A percentile compares a stretch with the other conserved stretches of the same genome.
phyloP scores from a whole-genome alignment of 495 filamentous ascomycete genomes.

The Lasiosphaeria hispida region DNA sequence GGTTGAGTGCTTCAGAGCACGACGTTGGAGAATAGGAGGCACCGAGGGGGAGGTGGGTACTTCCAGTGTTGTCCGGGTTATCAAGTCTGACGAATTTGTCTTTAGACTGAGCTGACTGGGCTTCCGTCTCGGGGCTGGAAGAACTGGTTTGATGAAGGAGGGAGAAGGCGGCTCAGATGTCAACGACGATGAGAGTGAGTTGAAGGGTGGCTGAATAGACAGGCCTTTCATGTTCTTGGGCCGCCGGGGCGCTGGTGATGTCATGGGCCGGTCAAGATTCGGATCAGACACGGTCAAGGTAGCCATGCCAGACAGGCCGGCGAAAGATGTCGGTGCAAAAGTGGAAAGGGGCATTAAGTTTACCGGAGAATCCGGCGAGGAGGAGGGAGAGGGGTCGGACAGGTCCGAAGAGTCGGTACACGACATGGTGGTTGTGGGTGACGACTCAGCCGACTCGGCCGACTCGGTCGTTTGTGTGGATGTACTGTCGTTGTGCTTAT shows the following conservation, averaged over 20 bases:
- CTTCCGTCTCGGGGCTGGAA: constrained; percentile 65
- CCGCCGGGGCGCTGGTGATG: constrained; percentile 70
- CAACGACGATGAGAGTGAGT: constrained; percentile 39
- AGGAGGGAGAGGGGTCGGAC: constrained; percentile 87
- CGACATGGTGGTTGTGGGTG: constrained; percentile 92
- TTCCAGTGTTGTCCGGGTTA: constrained; percentile 39
- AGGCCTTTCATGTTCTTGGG: constrained; percentile 91
- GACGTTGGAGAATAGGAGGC: constrained; percentile 51
- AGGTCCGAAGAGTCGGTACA: constrained; percentile 84
- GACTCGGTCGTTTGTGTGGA: constrained; percentile 82
- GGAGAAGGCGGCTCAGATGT: constrained; percentile 80
- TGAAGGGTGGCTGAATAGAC: constrained; percentile 75
- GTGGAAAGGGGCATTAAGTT: constrained; percentile 58
- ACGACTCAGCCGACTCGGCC: constrained; percentile 88
- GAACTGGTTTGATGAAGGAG: constrained; percentile 71
- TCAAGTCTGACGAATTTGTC: constrained; percentile 53
- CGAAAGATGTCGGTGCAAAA: constrained; percentile 50
- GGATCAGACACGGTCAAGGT: constrained; percentile 40
- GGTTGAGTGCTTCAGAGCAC: constrained; percentile 55
- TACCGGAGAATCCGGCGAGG: constrained; percentile 83
- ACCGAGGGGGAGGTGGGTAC: constrained; percentile 44
- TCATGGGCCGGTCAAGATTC: constrained; percentile 51
- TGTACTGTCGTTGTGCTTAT: constrained; percentile 63
- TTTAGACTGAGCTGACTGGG: constrained; percentile 72
- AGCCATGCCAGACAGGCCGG: constrained; percentile 44